Conservation (phyloP, 129 eudicot genomes). For the Heracleum sosnowskyi region DNA sequence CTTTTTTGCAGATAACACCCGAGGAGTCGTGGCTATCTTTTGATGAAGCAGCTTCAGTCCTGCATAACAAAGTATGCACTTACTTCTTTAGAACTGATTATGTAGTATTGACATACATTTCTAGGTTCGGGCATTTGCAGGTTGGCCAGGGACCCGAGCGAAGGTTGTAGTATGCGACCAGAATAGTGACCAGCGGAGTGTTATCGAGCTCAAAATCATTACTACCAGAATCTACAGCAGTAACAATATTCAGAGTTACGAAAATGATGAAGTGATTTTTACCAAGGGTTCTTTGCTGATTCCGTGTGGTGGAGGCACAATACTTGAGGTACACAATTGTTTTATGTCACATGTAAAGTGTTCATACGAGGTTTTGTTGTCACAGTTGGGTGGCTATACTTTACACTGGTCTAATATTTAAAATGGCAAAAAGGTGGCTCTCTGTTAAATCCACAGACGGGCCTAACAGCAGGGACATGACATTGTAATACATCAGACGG, state of each 20-base stretch:
- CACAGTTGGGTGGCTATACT: not conserved
- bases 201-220: constrained; percentile 67
- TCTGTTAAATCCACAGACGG: not conserved
- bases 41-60: constrained; percentile 61
- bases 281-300: constrained; percentile 63
- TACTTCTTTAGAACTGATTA: constrained; percentile 9
- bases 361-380: not conserved
- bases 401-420: not conserved
- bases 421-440: not conserved
- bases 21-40: constrained; percentile 90
- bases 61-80: constrained; percentile 76
- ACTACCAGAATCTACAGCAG: constrained; percentile 46
- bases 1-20: constrained; percentile 50
- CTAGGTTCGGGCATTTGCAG: constrained; percentile 98
- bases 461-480: not conserved
- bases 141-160: constrained; percentile 99
- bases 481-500: not conserved
- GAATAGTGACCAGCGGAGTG: constrained; percentile 29
- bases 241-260: constrained; percentile 22
- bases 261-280: constrained; percentile 47
- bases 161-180: constrained; percentile 47
- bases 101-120: constrained; percentile 42
- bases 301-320: constrained; percentile 62
- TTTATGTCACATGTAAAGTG: not conserved
- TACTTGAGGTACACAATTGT: constrained; percentile 56